phyloP scores from a whole-genome alignment of 2,329 filamentous ascomycete genomes.

The Metarhizium album region DNA sequence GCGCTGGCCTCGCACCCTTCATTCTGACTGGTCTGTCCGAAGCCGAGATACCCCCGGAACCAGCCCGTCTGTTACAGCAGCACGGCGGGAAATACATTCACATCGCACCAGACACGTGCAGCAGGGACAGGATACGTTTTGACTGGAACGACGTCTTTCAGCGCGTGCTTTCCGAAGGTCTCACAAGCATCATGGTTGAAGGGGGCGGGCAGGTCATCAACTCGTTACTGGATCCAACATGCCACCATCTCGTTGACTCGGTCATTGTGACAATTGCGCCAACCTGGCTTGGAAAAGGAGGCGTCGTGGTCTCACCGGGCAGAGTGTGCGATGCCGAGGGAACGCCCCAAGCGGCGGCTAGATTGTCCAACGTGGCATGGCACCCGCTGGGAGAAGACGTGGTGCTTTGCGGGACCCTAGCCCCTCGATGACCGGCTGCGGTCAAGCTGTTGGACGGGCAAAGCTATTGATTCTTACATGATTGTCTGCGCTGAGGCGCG shows the following conservation, averaged over 20 bases:
- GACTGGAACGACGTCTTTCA: conserved; percentile 55
- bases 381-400: conserved; percentile 72
- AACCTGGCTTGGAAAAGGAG: conserved; percentile 76
- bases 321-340: conserved; percentile 39
- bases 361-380: conserved; percentile 60
- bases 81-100: conserved; percentile 43
- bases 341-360: conserved; percentile 47
- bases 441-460: neutral
- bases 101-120: conserved; percentile 22
- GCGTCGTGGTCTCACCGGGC: conserved; percentile 66
- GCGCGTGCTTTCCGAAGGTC: conserved; percentile 44
- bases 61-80: conserved; percentile 30
- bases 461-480: neutral
- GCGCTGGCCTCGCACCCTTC: conserved; percentile 63
- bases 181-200: conserved; percentile 83
- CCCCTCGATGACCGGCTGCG: conserved; percentile 8
- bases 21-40: conserved; percentile 45
- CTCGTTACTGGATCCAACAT: conserved; percentile 55
- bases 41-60: conserved; percentile 32
- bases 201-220: conserved; percentile 79
- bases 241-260: conserved; percentile 55
- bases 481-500: neutral
- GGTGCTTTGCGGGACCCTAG: conserved; percentile 62
- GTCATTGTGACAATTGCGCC: conserved; percentile 86
- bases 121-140: conserved; percentile 34